Base-by-base conservation (phyloP, 805 yeast genomes). In the Pichia gijzeniarum region DNA sequence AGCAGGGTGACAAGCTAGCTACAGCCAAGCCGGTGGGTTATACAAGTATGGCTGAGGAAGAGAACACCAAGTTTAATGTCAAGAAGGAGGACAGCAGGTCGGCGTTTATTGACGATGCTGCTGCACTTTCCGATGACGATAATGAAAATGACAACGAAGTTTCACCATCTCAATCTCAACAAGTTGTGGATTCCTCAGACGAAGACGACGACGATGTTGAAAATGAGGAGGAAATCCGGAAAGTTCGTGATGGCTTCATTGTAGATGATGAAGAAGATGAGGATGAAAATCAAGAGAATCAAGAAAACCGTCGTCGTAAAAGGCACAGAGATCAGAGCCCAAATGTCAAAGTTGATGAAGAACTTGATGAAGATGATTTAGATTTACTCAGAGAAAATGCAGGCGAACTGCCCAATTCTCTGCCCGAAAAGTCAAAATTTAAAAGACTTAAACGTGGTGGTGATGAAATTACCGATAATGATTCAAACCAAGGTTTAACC, bases 351-450 rank as follows among this genome's bases (percentile, higher is more conserved):
- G 71, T 70, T 8, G 77, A 73, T 35, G 76, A 76, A 38, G 84
- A 79, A 42, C 72, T 93, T 43, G 97, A 93, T 59, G 96, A 91
- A 63, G 99, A 93, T 66, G 99, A 93, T 64, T 74, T 93, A 56
- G 98, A 91, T 54, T 74, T 93, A 38, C 72, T 93, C 46, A 75
- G 89, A 77, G 98, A 90, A 65, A 90, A 88, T 62, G 78, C 93
- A 0, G 97, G 97, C 33, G 82, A 78, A n/a, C 67, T 70, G 32
- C 76, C 81, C 18, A 55, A 67, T 1, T 62, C 60, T 30, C 45
- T 63, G 9, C 54, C 63, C 28, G 65, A 69, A 36, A 61, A 64
- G 28, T 63, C 73, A 25, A 76, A 79, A 54, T 79, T 87, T 65
- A 91, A 90, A 64, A 81, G 99, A 41, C 74, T 91, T 51, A 90